Evolutionary conservation across 108 stramenopile genomes (phyloP), one percentile per base, ranked within the genome.

Genomic region (Chaetoceros tenuissimus): DNA sequence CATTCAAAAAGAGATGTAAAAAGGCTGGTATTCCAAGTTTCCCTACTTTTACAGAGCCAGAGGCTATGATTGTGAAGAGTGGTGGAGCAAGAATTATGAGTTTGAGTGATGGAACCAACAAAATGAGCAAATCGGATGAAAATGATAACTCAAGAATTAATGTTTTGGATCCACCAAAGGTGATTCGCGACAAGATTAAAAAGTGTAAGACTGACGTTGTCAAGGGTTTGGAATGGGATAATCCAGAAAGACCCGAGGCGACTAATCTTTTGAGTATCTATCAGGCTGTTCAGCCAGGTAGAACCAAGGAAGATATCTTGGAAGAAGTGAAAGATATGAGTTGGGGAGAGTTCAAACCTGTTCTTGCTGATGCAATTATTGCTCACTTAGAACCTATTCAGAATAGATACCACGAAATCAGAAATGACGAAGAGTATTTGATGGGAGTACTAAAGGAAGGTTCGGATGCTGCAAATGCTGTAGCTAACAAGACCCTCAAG

Each of bases 41-140:
- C 24, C 91, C 87, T 0, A 85, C 82, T 24, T 98, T 98, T 65
- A 66, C 79, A 21, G 95, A 94, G 66, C 97, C 96, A 18, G 73
- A 89, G 55, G 94, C 98, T 18, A 88, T 98, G 68, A 97, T 98
- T 59, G 87, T 94, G 28, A 94, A 94, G 72, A 84, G 82, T 17
- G 96, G 95, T 2, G 78, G 71, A 25, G 97, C 96, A 3, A 94
- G 99, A 5, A 78, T 99, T 25, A 99, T 99, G 99, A 92, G 89
- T 64, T 80, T 99, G 49, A 81, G 85, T 16, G 96, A 99, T 58
- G 98, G 97, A 5, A 90, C 75, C 21, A 72, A 63, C 28, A 99
- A 99, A 74, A 99, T 99, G 99, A 94, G 92, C 68, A 99, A 99
- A 70, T 78, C 75, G 22, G 98, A 96, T 55, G 77, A 92, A 3